Evolutionary conservation across 208 protist species (phyloP), one percentile per base, ranked within the genome.

Genomic region (Crithidia expoeki): DNA sequence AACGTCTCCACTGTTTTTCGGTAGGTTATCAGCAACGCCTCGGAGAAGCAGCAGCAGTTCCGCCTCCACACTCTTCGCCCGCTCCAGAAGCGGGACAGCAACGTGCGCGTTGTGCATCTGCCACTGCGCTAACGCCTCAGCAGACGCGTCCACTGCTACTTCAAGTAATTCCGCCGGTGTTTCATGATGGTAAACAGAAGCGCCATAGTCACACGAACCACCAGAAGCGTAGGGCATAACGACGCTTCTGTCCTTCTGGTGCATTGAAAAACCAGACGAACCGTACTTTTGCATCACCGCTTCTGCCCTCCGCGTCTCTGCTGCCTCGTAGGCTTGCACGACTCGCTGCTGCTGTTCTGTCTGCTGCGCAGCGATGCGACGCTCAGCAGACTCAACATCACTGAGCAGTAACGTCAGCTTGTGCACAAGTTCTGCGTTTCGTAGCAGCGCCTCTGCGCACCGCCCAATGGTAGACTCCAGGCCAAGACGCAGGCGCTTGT

Each of bases 391-490:
- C 25, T 5, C 51, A 4, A 62, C 16, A 14, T 53, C 52, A 23
- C 21, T n/a, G 21, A 5, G 0, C 51, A 63, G 42, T 14, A 28
- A 2, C n/a, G 32, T 55, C 52, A 28, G 12, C 44, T 17, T 10
- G 25, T 17, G 14, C 28, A 70, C 32, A 10, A 27, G 44, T 19
- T 28, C 44, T 0, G 44, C 33, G 32, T 16, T 46, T 0, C 1
- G n/a, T 50, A 64, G 49, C 58, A 64, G 36, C 34, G 55, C 57
- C 28, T 50, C 38, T 2, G 47, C 44, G 25, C 57, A 64, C 12
- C 50, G 67, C 2, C 55, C 58, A 12, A 47, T 64, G 9, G 58
- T 16, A 12, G 33, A 25, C 57, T 73, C 57, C 3, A 73, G 34
- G 4, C 44, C 27, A n/a, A 63, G 32, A 0, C 42, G 53, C 21